A percentile compares a stretch with the other conserved stretches of the same genome.
Conservation (phyloP, 805 yeast genomes). For the Kodamaea kakaduensis region DNA sequence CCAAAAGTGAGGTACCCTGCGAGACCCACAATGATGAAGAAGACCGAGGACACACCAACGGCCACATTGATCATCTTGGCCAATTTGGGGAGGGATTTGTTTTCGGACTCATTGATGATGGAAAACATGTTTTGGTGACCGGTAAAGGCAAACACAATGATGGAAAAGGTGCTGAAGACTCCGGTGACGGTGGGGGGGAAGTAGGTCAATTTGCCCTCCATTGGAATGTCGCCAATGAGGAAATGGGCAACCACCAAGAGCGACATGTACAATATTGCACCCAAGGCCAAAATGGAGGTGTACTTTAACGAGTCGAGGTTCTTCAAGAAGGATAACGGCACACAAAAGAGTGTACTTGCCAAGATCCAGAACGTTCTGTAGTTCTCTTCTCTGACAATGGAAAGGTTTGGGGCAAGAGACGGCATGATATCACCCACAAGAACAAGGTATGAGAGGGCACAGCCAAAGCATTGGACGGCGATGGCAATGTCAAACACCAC, state of each 20-base stretch:
- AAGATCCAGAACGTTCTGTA: slow-evolving; percentile 61
- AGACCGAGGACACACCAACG: slow-evolving; percentile 52
- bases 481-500: slow-evolving; percentile 65
- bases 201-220: slow-evolving; percentile 21
- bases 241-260: slow-evolving; percentile 72
- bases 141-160: slow-evolving; percentile 89
- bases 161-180: slow-evolving; percentile 74
- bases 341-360: slow-evolving; percentile 36
- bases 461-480: slow-evolving; percentile 69
- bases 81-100: slow-evolving; percentile 46
- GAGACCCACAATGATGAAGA: slow-evolving; percentile 72
- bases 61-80: slow-evolving; percentile 48
- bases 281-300: slow-evolving; percentile 78
- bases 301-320: slow-evolving; percentile 79
- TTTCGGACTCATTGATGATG: slow-evolving; percentile 72
- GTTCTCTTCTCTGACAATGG: slow-evolving; percentile 17
- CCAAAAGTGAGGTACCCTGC: slow-evolving; percentile 89
- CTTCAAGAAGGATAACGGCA: slow-evolving; percentile 70
- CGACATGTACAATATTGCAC: slow-evolving; percentile 75
- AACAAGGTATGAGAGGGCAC: slow-evolving; percentile 61
- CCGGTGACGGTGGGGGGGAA: slow-evolving; percentile 41
- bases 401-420: slow-evolving; percentile 38
- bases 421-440: slow-evolving; percentile 73
- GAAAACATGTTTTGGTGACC: slow-evolving; percentile 96
- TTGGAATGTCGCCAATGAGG: slow-evolving; percentile 47